phyloP scores from a whole-genome alignment of 2,329 filamentous ascomycete genomes.

The Fusarium ambrosium region DNA sequence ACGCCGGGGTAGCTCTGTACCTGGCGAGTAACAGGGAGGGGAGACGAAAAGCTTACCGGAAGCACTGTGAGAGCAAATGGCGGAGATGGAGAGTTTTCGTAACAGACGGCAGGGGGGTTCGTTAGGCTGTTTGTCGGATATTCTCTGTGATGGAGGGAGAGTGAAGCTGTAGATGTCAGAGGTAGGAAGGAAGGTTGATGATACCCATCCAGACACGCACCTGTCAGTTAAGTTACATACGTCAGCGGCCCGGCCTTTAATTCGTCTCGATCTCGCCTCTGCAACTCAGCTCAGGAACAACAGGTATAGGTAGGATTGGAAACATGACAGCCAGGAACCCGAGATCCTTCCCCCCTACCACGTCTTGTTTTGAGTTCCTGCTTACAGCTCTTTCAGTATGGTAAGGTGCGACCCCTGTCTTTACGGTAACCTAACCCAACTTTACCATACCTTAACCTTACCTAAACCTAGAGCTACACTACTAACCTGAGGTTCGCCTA shows the following conservation, averaged over 20 bases:
- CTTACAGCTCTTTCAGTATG: background rate
- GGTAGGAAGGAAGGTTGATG: background rate
- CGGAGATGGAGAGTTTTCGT: constrained; percentile 12
- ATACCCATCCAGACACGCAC: background rate
- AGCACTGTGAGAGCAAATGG: constrained; percentile 9
- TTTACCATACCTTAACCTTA: constrained; percentile 36
- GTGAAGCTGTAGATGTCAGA: background rate
- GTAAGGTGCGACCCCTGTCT: constrained; percentile 31
- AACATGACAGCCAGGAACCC: constrained; percentile 2
- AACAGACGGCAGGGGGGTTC: background rate
- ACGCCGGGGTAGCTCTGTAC: constrained; percentile 5
- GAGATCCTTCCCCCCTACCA: constrained; percentile 4
- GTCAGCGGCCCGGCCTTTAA: background rate
- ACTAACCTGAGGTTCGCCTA: constrained; percentile 38
- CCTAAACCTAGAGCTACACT: constrained; percentile 12
- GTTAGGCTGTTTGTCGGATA: background rate
- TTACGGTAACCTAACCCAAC: constrained; percentile 20
- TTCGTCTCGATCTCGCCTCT: background rate
- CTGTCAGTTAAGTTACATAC: background rate
- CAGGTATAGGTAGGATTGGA: background rate
- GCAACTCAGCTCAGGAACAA: background rate
- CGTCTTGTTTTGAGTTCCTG: constrained; percentile 18
- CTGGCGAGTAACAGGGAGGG: background rate
- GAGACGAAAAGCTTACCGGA: constrained; percentile 8
- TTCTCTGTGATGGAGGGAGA: background rate